A percentile compares a stretch with the other conserved stretches of the same genome.
Conservation (phyloP, 345 rosid species). For the Anastatica hierochuntica region DNA sequence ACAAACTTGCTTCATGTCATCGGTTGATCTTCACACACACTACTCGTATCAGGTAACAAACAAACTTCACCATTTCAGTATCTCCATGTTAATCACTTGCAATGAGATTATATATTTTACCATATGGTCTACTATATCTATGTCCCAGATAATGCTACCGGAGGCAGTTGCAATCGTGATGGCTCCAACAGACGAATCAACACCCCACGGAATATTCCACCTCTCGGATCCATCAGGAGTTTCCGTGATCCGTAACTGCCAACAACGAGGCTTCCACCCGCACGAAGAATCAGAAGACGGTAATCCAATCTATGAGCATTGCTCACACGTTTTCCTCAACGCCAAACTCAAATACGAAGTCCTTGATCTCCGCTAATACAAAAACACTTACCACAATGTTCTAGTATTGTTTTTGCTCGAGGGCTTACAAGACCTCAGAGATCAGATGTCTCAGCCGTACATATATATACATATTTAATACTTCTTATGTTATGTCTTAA, state of each 20-base stretch:
- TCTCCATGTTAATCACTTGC: not conserved
- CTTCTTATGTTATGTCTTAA: no score
- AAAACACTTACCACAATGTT: slow-evolving; percentile 14
- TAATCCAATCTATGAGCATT: slow-evolving; percentile 77
- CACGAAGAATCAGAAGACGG: slow-evolving; percentile 87
- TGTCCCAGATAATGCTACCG: slow-evolving; percentile 69
- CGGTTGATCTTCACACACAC: slow-evolving; percentile 97
- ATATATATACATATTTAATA: no score
- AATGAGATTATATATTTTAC: not conserved
- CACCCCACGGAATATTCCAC: slow-evolving; percentile 94
- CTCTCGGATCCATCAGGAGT: slow-evolving; percentile 90
- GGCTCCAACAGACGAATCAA: slow-evolving; percentile 88
- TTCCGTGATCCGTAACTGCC: slow-evolving; percentile 77
- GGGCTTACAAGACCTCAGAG: no score
- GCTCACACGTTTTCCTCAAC: slow-evolving; percentile 88
- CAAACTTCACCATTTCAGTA: not conserved
- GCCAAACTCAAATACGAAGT: slow-evolving; percentile 54
- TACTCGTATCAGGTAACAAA: slow-evolving; percentile 84
- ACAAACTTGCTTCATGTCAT: slow-evolving; percentile 97
- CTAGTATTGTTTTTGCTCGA: no score
- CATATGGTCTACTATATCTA: not conserved
- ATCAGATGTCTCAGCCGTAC: no score
- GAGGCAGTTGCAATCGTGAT: slow-evolving; percentile 91
- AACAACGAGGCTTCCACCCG: slow-evolving; percentile 95
- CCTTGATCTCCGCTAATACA: slow-evolving; percentile 71